Evolutionary conservation across 2,329 filamentous ascomycete species (phyloP).

Genomic region (Pseudogymnoascus sp.): DNA sequence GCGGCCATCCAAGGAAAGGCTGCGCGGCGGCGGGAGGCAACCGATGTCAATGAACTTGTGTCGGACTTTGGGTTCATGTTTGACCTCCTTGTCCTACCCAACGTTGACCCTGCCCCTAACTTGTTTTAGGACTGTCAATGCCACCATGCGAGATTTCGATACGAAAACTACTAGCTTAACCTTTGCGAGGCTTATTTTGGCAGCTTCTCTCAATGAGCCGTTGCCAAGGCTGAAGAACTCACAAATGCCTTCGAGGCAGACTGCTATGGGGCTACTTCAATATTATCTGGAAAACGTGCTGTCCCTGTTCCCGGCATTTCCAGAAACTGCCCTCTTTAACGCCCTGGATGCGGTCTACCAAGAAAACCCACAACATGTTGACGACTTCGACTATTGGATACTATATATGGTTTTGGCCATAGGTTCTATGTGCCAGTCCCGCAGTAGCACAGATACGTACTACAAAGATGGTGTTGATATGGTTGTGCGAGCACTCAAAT

Average conservation of each 20-base stretch:
- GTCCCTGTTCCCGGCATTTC: conserved; percentile 72
- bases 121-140: conserved; percentile 70
- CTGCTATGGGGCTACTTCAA: conserved; percentile 62
- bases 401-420: conserved; percentile 87
- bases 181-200: conserved; percentile 79
- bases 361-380: conserved; percentile 45
- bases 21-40: conserved; percentile 62
- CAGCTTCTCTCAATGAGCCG: conserved; percentile 68
- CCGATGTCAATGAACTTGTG: conserved; percentile 83
- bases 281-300: conserved; percentile 81
- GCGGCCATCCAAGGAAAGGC: conserved; percentile 59
- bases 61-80: conserved; percentile 90
- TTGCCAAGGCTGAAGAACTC: conserved; percentile 55
- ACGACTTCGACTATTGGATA: conserved; percentile 72
- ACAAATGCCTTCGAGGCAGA: conserved; percentile 62
- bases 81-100: conserved; percentile 28
- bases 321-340: conserved; percentile 68
- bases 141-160: conserved; percentile 89
- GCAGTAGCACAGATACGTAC: conserved; percentile 57
- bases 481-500: conserved; percentile 58
- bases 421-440: conserved; percentile 65
- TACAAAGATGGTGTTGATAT: conserved; percentile 50
- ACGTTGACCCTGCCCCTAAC: conserved; percentile 10
- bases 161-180: conserved; percentile 83
- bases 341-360: conserved; percentile 78